Evolutionary conservation across 352 stramenopile species (phyloP), one percentile per base, ranked within the genome.

Genomic region (Phytopythium boreale): DNA sequence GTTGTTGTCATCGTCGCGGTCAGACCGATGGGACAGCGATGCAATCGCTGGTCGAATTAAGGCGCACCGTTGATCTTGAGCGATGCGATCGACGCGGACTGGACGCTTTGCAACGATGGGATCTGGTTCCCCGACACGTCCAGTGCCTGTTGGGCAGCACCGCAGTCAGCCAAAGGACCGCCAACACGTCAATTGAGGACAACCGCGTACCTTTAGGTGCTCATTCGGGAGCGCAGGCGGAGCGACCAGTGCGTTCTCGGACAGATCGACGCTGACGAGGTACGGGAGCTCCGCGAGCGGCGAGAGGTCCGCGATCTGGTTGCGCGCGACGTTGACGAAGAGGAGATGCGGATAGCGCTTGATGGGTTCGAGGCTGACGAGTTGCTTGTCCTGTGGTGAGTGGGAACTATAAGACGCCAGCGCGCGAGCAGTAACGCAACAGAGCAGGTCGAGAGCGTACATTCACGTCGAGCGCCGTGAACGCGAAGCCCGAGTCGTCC

Each of bases 91-190:
- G 71, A 85, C 9, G 56, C 56, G 43, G 74, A 87, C 46, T 84
- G 61, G 41, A 89, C 67, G 3, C 79, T 82, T 52, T 87, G 69
- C 0, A 93, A 66, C 4, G 70, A 75, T 34, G 68, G 34, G 55
- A 93, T 77, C 61, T 92, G 81, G 70, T 93, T 93, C 58, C 72
- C 70, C 27, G 83, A 91, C 22, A 92, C 26, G 58, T 91, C 80
- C 17, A 93, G 41, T 3, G 76, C 72, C 82, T 88, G 20, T 34
- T n/a, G n/a, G n/a, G n/a, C n/a, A n/a, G n/a, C n/a, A n/a, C n/a
- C n/a, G n/a, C n/a, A 49, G 20, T 49, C 20, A 49, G 20, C 20
- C 10, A 20, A 3, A 34, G 22, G 24, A 34, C 9, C 24, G 24
- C 26, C 7, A 37, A 2, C 9, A 24, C 26, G 17, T 24, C 26